Evolutionary conservation across 1,139 yeast genomes (phyloP).

Genomic region (Suhomyces kunorum): DNA sequence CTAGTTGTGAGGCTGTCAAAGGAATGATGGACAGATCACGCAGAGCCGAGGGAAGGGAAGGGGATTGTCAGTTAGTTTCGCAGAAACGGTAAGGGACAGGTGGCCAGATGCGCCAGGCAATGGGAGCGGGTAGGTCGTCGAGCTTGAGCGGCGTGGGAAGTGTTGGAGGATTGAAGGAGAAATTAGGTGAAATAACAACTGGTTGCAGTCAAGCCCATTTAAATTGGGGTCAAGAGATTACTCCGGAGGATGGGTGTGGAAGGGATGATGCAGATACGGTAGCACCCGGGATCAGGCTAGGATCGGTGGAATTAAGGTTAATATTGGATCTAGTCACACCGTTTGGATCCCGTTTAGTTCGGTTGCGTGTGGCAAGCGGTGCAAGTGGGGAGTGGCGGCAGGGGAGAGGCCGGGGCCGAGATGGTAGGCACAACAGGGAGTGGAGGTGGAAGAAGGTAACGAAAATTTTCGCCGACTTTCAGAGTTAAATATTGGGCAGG

Average conservation of each 20-base stretch:
- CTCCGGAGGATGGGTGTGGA: neutral
- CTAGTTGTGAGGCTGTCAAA: neutral
- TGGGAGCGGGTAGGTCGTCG: neutral
- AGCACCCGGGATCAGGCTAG: slow-evolving; percentile 1
- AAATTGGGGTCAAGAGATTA: neutral
- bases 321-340: slow-evolving; percentile 2
- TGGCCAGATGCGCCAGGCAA: neutral
- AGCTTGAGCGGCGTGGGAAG: neutral
- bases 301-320: neutral
- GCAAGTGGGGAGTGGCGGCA: neutral
- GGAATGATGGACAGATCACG: slow-evolving; percentile 1
- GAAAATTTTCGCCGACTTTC: slow-evolving; percentile 1
- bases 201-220: slow-evolving; percentile 5
- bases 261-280: slow-evolving; percentile 4
- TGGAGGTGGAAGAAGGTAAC: neutral
- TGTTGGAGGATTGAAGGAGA: neutral
- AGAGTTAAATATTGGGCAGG: slow-evolving; percentile 5
- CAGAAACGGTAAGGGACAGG: no score
- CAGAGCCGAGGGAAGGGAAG: neutral
- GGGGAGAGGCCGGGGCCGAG: neutral
- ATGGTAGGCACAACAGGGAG: neutral
- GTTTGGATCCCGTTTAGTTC: slow-evolving; percentile 1
- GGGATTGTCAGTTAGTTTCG: no score
- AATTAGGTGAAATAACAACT: neutral
- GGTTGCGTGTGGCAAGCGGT: slow-evolving; percentile 4